Evolutionary conservation across 495 filamentous ascomycete species (phyloP).

Genomic region (Aspergillus nidulans): DNA sequence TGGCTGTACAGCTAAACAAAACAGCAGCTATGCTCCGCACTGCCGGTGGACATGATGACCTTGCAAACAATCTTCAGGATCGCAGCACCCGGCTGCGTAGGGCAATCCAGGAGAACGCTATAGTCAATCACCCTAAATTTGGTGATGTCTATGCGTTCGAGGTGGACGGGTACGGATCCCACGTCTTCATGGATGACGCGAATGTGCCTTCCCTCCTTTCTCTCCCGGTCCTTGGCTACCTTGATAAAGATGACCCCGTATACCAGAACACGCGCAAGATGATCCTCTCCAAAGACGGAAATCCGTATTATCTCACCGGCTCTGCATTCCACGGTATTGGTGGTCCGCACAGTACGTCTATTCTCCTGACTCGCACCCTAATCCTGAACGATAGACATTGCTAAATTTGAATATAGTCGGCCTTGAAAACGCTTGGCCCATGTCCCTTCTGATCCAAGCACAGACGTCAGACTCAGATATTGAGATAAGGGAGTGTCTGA

Average conservation of each 20-base stretch:
- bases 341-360: constrained; percentile 56
- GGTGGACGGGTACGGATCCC: constrained; percentile 90
- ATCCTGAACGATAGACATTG: not conserved
- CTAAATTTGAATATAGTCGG: constrained; percentile 49
- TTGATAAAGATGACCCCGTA: constrained; percentile 56
- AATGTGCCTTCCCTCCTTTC: constrained; percentile 90
- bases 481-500: constrained; percentile 70
- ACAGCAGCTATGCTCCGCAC: constrained; percentile 63
- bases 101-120: constrained; percentile 84
- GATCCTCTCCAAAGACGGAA: constrained; percentile 72
- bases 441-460: constrained; percentile 86
- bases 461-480: constrained; percentile 83
- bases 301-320: constrained; percentile 86
- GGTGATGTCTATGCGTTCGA: constrained; percentile 95
- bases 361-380: not conserved
- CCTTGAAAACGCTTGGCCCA: constrained; percentile 89
- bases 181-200: constrained; percentile 94
- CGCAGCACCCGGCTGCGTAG: constrained; percentile 65
- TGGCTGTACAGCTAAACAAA: constrained; percentile 82
- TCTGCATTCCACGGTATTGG: constrained; percentile 83
- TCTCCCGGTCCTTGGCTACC: constrained; percentile 82
- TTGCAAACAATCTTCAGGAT: constrained; percentile 50
- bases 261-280: constrained; percentile 93
- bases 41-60: constrained; percentile 48
- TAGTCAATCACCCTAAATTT: constrained; percentile 75